phyloP scores from a whole-genome alignment of 2,329 filamentous ascomycete species.

The Periconia digitata region DNA sequence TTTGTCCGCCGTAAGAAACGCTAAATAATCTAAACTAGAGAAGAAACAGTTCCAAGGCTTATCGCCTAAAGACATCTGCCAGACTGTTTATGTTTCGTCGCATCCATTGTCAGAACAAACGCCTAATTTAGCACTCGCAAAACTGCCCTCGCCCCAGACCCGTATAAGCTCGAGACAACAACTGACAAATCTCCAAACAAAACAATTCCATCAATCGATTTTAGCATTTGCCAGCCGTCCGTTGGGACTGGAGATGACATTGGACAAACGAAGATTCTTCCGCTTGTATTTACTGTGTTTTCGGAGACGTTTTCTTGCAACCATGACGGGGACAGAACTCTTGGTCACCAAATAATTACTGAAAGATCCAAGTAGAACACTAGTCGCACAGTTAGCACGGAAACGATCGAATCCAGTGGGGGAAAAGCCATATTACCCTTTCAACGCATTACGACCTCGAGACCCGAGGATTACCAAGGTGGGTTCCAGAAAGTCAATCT shows the following conservation, averaged over 20 bases:
- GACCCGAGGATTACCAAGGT: conserved; percentile 93
- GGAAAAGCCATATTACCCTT: conserved; percentile 66
- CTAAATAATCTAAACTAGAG: background rate
- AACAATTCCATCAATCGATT: conserved; percentile 59
- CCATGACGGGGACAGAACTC: conserved; percentile 96
- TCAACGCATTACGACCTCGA: conserved; percentile 85
- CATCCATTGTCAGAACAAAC: background rate
- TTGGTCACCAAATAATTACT: conserved; percentile 97
- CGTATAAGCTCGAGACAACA: conserved; percentile 21
- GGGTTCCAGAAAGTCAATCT: conserved; percentile 87
- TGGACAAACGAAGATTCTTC: conserved; percentile 71
- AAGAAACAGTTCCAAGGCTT: conserved; percentile 21
- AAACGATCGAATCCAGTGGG: conserved; percentile 9
- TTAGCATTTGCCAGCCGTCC: conserved; percentile 71
- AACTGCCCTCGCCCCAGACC: conserved; percentile 1
- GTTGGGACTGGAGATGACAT: conserved; percentile 74
- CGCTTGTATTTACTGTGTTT: conserved; percentile 84
- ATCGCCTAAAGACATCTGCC: conserved; percentile 19
- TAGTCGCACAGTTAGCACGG: conserved; percentile 45
- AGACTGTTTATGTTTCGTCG: conserved; percentile 40
- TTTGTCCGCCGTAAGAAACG: background rate
- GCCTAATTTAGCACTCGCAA: background rate
- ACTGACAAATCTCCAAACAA: conserved; percentile 36
- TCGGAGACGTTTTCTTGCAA: conserved; percentile 83
- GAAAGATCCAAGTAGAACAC: conserved; percentile 92